phyloP scores from a whole-genome alignment of 768 basidiomycete genomes.

The Lanmaoa rubissima region DNA sequence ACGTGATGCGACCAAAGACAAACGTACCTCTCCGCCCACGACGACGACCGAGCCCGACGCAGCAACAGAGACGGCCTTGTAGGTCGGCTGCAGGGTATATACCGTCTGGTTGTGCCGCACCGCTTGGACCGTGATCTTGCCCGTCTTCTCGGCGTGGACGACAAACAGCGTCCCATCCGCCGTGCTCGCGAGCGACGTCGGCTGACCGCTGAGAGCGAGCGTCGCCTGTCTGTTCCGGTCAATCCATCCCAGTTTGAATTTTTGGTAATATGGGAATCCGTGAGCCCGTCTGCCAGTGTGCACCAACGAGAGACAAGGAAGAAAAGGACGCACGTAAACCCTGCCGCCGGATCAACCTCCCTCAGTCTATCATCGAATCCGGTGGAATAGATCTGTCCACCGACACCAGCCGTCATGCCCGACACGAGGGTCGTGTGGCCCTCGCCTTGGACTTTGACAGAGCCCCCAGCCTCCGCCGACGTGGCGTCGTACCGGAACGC shows the following conservation, averaged over 20 bases:
- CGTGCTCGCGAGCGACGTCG: slow-evolving; percentile 59
- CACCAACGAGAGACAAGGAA: background rate
- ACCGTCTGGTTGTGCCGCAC: slow-evolving; percentile 70
- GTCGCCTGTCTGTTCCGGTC: slow-evolving; percentile 46
- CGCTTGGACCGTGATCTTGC: slow-evolving; percentile 50
- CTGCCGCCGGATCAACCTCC: slow-evolving; percentile 49
- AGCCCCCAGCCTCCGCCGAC: slow-evolving; percentile 4
- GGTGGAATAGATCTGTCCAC: slow-evolving; percentile 59
- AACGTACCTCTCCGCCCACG: slow-evolving; percentile 70
- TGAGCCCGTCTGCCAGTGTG: background rate
- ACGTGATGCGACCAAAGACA: background rate
- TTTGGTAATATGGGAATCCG: background rate
- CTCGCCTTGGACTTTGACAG: slow-evolving; percentile 52
- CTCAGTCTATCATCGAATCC: slow-evolving; percentile 81
- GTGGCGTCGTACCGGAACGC: slow-evolving; percentile 57
- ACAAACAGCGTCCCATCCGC: slow-evolving; percentile 67
- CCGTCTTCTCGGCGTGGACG: slow-evolving; percentile 43
- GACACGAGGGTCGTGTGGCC: slow-evolving; percentile 73
- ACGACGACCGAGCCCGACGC: slow-evolving; percentile 54
- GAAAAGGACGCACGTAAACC: slow-evolving; percentile 27
- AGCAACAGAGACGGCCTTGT: slow-evolving; percentile 55
- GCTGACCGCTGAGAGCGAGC: slow-evolving; percentile 58
- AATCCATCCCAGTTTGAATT: background rate
- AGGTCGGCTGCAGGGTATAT: slow-evolving; percentile 51
- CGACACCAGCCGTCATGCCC: slow-evolving; percentile 47